A percentile compares a stretch with the other conserved stretches of the same genome.
Evolutionary conservation across 148 eudicot genomes (phyloP).

Genomic region (Mesembryanthemum crystallinum): DNA sequence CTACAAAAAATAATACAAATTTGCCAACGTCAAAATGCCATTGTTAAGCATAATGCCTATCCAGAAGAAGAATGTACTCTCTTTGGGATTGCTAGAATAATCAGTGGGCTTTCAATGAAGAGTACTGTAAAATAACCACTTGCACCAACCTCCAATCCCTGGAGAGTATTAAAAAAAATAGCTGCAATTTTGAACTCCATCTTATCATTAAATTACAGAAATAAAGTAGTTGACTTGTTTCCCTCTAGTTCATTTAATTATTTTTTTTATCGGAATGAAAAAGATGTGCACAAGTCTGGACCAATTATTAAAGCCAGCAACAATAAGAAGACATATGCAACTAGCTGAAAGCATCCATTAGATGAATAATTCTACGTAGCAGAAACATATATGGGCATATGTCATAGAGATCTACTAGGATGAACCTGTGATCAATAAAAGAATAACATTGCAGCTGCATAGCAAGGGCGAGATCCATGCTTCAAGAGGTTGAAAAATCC

Average conservation of each 20-base stretch:
- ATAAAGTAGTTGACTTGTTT: not conserved
- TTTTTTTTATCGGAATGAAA: not conserved
- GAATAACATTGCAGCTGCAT: constrained; percentile 77
- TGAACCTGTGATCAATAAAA: constrained; percentile 74
- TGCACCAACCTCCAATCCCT: not conserved
- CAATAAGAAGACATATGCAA: constrained; percentile 2
- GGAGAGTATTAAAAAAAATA: not conserved
- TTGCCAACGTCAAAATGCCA: not conserved
- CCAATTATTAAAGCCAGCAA: not conserved
- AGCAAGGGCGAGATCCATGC: constrained; percentile 59
- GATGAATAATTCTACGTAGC: not conserved
- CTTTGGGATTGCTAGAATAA: too few relatives aligned
- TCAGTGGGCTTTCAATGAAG: too few relatives aligned
- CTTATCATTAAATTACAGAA: not conserved
- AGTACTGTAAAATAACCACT: too few relatives aligned
- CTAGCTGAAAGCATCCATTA: not conserved
- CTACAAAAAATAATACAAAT: not conserved
- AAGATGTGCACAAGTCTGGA: not conserved
- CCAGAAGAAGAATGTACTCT: not conserved
- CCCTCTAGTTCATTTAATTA: not conserved
- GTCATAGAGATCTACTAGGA: constrained; percentile 15
- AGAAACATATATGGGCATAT: not conserved
- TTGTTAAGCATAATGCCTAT: not conserved
- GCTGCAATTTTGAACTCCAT: not conserved
- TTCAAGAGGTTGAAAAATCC: constrained; percentile 62